phyloP scores from a whole-genome alignment of 192 early-diverging fungal species.

The Coemansia sp. region DNA sequence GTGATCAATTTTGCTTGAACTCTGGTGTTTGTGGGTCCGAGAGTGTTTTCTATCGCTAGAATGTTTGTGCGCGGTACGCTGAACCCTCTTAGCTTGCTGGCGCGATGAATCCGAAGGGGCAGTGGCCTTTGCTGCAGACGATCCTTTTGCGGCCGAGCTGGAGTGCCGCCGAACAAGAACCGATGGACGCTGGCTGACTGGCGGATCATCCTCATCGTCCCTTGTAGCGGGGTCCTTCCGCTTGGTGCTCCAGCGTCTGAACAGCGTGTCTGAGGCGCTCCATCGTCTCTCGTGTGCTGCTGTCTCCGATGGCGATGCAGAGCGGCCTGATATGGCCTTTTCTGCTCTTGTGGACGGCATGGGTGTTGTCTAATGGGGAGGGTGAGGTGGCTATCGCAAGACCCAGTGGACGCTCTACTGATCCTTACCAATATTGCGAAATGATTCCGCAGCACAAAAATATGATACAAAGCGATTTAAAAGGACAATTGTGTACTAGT shows the following conservation, averaged over 20 bases:
- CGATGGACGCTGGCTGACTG: not conserved
- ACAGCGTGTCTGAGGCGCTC: slow-evolving; percentile 2
- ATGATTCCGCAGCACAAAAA: too few relatives aligned
- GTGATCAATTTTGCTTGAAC: slow-evolving; percentile 8
- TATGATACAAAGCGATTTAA: too few relatives aligned
- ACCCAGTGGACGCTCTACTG: too few relatives aligned
- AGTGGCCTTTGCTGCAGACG: not conserved
- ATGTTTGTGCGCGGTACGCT: not conserved
- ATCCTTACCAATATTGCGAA: too few relatives aligned
- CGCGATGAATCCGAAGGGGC: not conserved
- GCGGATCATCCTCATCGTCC: not conserved
- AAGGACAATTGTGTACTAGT: too few relatives aligned
- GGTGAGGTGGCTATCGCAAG: too few relatives aligned
- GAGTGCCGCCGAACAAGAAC: slow-evolving; percentile 1
- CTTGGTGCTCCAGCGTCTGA: slow-evolving; percentile 6
- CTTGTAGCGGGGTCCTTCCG: not conserved
- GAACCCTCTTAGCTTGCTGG: not conserved
- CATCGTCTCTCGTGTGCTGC: not conserved
- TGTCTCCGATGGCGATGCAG: not conserved
- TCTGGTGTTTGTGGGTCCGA: not conserved
- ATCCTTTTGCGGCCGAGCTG: not conserved
- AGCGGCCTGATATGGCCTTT: not conserved
- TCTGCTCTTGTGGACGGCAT: not conserved
- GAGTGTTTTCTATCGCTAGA: not conserved
- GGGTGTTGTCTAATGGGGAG: not conserved